phyloP scores from a whole-genome alignment of 805 yeast genomes.

The Saccharomycopsis javanensis region DNA sequence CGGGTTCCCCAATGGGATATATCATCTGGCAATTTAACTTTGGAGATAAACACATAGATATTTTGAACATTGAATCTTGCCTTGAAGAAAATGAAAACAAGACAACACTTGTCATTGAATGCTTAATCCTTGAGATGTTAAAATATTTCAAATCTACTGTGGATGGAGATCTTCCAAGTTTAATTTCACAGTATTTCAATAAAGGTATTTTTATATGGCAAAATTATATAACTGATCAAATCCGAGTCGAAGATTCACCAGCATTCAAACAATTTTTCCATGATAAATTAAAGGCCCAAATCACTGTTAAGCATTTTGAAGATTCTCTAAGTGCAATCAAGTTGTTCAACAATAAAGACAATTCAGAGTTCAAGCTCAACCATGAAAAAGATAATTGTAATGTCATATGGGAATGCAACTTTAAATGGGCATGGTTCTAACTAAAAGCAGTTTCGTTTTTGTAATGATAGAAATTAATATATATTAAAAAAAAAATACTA shows the following conservation, averaged over 20 bases:
- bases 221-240: constrained; percentile 21
- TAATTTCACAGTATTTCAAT: constrained; percentile 23
- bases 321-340: constrained; percentile 34
- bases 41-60: constrained; percentile 25
- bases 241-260: constrained; percentile 18
- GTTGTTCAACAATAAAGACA: constrained; percentile 12
- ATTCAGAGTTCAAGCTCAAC: constrained; percentile 18
- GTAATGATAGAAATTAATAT: no score
- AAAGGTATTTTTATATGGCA: constrained; percentile 33
- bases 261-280: constrained; percentile 20
- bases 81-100: constrained; percentile 1
- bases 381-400: constrained; percentile 21
- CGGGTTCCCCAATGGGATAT: constrained; percentile 19
- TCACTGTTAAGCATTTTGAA: constrained; percentile 22
- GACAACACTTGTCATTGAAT: constrained; percentile 10
- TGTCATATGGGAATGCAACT: constrained; percentile 34
- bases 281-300: constrained; percentile 22
- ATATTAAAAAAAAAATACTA: no score
- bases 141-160: constrained; percentile 27
- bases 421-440: constrained; percentile 42
- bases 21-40: constrained; percentile 39
- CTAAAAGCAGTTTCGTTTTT: not conserved
- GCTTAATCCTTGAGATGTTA: constrained; percentile 18
- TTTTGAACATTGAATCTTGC: constrained; percentile 24
- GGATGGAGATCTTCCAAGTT: constrained; percentile 25